phyloP scores from a whole-genome alignment of 73 alveolate genomes.

The Paramecium primaurelia region DNA sequence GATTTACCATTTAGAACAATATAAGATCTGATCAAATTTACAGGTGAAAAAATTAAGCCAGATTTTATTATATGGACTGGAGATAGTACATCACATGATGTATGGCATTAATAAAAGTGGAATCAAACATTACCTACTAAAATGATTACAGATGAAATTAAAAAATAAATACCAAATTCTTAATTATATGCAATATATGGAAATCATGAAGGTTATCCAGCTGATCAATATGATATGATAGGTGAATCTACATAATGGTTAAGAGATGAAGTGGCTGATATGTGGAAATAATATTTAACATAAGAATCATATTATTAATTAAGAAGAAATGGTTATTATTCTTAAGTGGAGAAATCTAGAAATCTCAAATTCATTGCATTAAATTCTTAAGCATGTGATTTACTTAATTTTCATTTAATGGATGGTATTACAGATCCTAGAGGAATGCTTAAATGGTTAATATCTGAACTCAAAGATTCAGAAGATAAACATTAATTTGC shows the following conservation, averaged over 20 bases:
- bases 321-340: slow-evolving; percentile 38
- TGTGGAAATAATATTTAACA: slow-evolving; percentile 48
- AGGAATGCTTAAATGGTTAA: slow-evolving; percentile 73
- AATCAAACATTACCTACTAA: slow-evolving; percentile 56
- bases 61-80: slow-evolving; percentile 96
- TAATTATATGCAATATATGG: slow-evolving; percentile 71
- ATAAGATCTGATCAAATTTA: slow-evolving; percentile 56
- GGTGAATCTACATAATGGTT: slow-evolving; percentile 47
- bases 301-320: slow-evolving; percentile 27
- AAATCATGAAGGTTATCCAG: slow-evolving; percentile 82
- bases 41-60: slow-evolving; percentile 65
- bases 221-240: slow-evolving; percentile 54
- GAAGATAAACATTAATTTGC: slow-evolving; percentile 78
- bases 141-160: slow-evolving; percentile 45
- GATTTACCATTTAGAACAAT: slow-evolving; percentile 68
- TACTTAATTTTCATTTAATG: slow-evolving; percentile 71
- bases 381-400: slow-evolving; percentile 81
- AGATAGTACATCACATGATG: slow-evolving; percentile 90
- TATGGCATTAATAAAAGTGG: slow-evolving; percentile 68
- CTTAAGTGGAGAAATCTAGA: slow-evolving; percentile 55
- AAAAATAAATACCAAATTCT: slow-evolving; percentile 16
- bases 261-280: slow-evolving; percentile 51
- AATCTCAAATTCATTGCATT: slow-evolving; percentile 79
- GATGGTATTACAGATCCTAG: slow-evolving; percentile 77
- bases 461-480: slow-evolving; percentile 70